Evolutionary conservation across 2,329 filamentous ascomycete species (phyloP).

Genomic region (Arthrobotrys sinensis): DNA sequence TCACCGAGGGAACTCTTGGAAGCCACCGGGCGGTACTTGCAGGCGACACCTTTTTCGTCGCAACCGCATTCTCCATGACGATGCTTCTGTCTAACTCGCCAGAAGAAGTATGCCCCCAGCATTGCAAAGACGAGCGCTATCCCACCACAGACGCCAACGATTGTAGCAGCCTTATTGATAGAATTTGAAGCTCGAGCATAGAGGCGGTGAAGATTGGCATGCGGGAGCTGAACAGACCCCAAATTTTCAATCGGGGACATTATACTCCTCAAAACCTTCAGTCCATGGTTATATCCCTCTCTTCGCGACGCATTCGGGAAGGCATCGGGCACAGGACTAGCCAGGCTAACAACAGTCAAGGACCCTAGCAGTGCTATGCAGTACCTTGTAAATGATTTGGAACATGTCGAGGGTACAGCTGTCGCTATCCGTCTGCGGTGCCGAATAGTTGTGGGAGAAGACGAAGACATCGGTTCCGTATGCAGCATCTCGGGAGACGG

Average conservation of each 20-base stretch:
- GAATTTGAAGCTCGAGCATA: conserved; percentile 26
- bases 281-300: conserved; percentile 15
- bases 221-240: conserved; percentile 2
- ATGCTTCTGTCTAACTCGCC: conserved; percentile 40
- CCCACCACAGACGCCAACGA: conserved; percentile 53
- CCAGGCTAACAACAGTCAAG: conserved; percentile 37
- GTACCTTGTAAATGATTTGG: conserved; percentile 57
- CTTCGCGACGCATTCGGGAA: neutral
- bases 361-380: conserved; percentile 58
- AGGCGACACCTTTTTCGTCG: conserved; percentile 50
- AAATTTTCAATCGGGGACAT: conserved; percentile 16
- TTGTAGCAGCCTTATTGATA: conserved; percentile 55
- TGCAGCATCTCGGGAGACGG: conserved; percentile 20
- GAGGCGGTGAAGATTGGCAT: conserved; percentile 19
- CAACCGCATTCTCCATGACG: conserved; percentile 42
- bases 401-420: conserved; percentile 34
- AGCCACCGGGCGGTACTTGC: conserved; percentile 37
- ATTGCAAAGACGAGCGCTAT: conserved; percentile 44
- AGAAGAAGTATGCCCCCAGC: conserved; percentile 38
- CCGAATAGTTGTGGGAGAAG: conserved; percentile 18
- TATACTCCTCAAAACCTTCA: conserved; percentile 25
- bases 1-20: conserved; percentile 1
- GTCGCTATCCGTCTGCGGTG: conserved; percentile 37
- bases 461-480: conserved; percentile 11
- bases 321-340: conserved; percentile 33